Evolutionary conservation across 2,329 filamentous ascomycete species (phyloP).

Genomic region (Aspergillus neoniger): DNA sequence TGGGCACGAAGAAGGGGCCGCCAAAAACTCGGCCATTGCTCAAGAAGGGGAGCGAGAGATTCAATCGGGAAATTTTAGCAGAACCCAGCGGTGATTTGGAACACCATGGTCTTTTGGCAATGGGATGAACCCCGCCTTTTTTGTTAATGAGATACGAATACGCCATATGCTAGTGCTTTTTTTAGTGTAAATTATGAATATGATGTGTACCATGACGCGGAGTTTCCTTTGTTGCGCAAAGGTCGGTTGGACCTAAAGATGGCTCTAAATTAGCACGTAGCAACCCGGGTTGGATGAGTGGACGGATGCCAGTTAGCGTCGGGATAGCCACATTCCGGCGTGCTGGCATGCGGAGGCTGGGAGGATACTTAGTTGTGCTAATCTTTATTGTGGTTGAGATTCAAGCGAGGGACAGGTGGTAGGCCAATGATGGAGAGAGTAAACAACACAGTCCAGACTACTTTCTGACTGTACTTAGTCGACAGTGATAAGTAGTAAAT

Average conservation of each 20-base stretch:
- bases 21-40: conserved; percentile 41
- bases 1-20: conserved; percentile 37
- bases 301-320: not conserved
- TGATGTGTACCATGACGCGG: not conserved
- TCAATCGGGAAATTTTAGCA: conserved; percentile 30
- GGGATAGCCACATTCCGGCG: not conserved
- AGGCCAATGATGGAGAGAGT: too few relatives aligned
- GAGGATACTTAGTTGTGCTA: not conserved
- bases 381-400: not conserved
- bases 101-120: not conserved
- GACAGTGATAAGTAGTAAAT: not conserved
- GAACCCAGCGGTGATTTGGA: not conserved
- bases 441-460: too few relatives aligned
- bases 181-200: not conserved
- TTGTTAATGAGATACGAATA: not conserved
- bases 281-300: not conserved
- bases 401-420: too few relatives aligned
- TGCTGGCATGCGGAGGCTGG: not conserved
- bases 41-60: conserved; percentile 40
- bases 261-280: not conserved
- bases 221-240: not conserved
- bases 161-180: not conserved
- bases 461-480: too few relatives aligned
- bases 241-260: not conserved
- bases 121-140: not conserved